These are phyloP conservation scores for Aspergillus asperescens DNA, from an alignment of 495 filamentous ascomycete species.

Conservation along the genomic window DNA sequence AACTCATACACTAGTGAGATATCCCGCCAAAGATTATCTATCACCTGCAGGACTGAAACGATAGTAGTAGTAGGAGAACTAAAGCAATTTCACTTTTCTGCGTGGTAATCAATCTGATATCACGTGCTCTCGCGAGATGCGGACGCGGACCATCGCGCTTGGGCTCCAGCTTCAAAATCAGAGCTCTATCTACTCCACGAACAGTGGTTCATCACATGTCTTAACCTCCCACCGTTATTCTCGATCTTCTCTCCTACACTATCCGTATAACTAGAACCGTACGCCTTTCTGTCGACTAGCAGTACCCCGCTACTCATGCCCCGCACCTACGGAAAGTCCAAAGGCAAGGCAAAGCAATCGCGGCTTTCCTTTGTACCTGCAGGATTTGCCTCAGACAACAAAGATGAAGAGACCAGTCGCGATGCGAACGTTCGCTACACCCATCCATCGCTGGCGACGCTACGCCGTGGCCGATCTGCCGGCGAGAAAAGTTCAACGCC, in stretches of 20 bases:
- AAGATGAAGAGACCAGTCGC: constrained; percentile 22
- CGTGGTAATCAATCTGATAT: constrained; percentile 1
- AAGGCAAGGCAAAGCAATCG: constrained; percentile 44
- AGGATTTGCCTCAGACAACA: constrained; percentile 15
- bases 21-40: too few species aligned
- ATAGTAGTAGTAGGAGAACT: background rate
- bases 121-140: constrained; percentile 23
- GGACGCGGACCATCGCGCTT: constrained; percentile 21
- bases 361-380: constrained; percentile 41
- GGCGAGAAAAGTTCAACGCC: background rate
- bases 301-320: constrained; percentile 28
- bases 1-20: too few species aligned
- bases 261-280: background rate
- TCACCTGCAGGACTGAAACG: too few species aligned
- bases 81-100: background rate
- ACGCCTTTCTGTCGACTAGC: background rate
- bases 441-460: constrained; percentile 30
- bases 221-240: background rate
- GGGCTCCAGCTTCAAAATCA: background rate
- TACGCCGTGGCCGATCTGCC: constrained; percentile 12
- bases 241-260: background rate
- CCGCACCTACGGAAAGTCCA: constrained; percentile 37
- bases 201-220: background rate
- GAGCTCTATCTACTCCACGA: background rate
- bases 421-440: constrained; percentile 37